phyloP scores from a whole-genome alignment of 208 protist species.

The Leptomonas seymouri region DNA sequence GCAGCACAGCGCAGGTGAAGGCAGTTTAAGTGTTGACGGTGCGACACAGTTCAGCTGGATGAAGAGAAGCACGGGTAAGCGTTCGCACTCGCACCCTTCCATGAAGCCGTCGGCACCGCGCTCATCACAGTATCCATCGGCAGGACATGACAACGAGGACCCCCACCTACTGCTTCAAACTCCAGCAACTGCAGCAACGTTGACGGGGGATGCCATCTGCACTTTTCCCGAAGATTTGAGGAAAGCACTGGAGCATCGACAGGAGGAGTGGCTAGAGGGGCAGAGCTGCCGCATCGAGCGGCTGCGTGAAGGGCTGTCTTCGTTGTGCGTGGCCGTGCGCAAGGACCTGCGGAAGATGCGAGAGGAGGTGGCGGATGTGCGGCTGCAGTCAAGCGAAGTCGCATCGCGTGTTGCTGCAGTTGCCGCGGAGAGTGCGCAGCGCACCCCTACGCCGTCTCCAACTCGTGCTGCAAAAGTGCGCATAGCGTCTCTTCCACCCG shows the following conservation, averaged over 20 bases:
- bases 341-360: conserved; percentile 59
- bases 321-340: conserved; percentile 68
- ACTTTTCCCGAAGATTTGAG: neutral
- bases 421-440: neutral
- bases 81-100: neutral
- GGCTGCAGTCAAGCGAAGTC: neutral
- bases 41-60: neutral
- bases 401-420: neutral
- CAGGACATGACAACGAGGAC: neutral
- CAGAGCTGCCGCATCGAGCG: conserved; percentile 29
- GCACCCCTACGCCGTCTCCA: neutral
- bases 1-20: neutral
- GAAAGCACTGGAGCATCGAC: conserved; percentile 6
- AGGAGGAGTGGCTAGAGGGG: conserved; percentile 13
- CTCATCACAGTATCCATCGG: neutral
- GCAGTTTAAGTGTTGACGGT: neutral
- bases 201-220: neutral
- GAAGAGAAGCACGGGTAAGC: neutral
- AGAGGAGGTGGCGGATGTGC: conserved; percentile 14
- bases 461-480: neutral
- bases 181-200: neutral
- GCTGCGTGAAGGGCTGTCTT: conserved; percentile 60
- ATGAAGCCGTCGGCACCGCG: too few relatives aligned
- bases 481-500: neutral
- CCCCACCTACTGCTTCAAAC: neutral